A percentile compares a stretch with the other conserved stretches of the same genome.
Conservation (phyloP, 176 grass and related monocot species). For the Guadua angustifolia region DNA sequence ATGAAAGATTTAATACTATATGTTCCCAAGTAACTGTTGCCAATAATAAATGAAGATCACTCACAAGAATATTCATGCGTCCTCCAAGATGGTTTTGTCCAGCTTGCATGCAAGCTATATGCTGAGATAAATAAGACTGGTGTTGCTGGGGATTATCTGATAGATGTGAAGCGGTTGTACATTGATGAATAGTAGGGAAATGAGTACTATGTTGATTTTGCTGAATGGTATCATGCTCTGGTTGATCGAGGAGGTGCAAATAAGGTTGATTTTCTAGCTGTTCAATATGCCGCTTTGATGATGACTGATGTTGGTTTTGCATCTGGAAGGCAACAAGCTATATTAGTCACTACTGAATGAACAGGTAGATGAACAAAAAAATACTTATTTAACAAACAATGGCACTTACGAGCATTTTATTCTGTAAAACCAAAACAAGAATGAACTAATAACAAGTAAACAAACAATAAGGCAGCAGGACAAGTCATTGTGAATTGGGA, state of each 20-base stretch:
- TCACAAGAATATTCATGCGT: conserved; percentile 69
- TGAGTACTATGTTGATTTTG: conserved; percentile 67
- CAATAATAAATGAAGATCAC: conserved; percentile 40
- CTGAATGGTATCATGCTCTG: conserved; percentile 57
- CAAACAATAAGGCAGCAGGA: neutral
- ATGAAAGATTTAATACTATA: neutral
- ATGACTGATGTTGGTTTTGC: conserved; percentile 63
- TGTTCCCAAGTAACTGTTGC: neutral
- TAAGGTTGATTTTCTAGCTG: conserved; percentile 57
- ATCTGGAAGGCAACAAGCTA: conserved; percentile 43
- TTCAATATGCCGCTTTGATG: conserved; percentile 58
- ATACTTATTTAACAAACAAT: too few species aligned
- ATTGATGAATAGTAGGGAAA: conserved; percentile 62
- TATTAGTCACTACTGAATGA: conserved; percentile 25
- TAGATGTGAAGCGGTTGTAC: conserved; percentile 46
- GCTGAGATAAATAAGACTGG: conserved; percentile 57
- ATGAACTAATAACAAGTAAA: conserved; percentile 9
- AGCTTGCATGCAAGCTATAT: conserved; percentile 67
- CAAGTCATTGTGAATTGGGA: conserved; percentile 31
- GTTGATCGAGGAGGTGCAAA: conserved; percentile 65
- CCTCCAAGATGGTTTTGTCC: conserved; percentile 61
- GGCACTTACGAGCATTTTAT: neutral
- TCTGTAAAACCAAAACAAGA: neutral
- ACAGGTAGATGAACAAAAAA: neutral
- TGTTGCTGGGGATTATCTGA: conserved; percentile 70